phyloP scores from a whole-genome alignment of 2,329 filamentous ascomycete genomes.

The Colletotrichum sp. region DNA sequence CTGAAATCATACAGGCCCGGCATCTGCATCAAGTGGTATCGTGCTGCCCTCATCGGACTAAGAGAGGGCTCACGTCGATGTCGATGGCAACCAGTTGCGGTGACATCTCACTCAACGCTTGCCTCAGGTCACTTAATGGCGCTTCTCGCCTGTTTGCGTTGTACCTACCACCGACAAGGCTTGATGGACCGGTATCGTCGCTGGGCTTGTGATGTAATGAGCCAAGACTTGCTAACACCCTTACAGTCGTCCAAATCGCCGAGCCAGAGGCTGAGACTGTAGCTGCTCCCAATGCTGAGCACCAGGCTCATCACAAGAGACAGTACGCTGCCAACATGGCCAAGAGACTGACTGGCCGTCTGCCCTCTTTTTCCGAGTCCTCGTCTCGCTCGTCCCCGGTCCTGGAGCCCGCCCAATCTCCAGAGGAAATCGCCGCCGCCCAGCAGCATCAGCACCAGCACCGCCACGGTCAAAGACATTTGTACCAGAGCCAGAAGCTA shows the following conservation, averaged over 20 bases:
- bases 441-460: conserved; percentile 26
- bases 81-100: background rate
- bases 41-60: background rate
- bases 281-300: conserved; percentile 32
- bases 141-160: background rate
- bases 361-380: conserved; percentile 29
- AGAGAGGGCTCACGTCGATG: background rate
- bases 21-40: conserved; percentile 17
- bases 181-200: conserved; percentile 19
- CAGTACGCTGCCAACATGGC: conserved; percentile 49
- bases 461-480: conserved; percentile 37
- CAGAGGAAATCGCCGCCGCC: conserved; percentile 25
- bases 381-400: conserved; percentile 51
- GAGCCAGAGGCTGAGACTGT: conserved; percentile 43
- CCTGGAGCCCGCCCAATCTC: conserved; percentile 31
- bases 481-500: conserved; percentile 56
- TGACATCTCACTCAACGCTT: background rate
- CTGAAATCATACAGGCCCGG: conserved; percentile 5
- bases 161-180: background rate
- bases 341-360: conserved; percentile 46
- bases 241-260: conserved; percentile 60
- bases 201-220: conserved; percentile 1
- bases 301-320: conserved; percentile 38
- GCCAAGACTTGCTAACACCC: conserved; percentile 18
- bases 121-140: conserved; percentile 25